Evolutionary conservation across 2,329 filamentous ascomycete genomes (phyloP).

Genomic region (Aureobasidium sp.): DNA sequence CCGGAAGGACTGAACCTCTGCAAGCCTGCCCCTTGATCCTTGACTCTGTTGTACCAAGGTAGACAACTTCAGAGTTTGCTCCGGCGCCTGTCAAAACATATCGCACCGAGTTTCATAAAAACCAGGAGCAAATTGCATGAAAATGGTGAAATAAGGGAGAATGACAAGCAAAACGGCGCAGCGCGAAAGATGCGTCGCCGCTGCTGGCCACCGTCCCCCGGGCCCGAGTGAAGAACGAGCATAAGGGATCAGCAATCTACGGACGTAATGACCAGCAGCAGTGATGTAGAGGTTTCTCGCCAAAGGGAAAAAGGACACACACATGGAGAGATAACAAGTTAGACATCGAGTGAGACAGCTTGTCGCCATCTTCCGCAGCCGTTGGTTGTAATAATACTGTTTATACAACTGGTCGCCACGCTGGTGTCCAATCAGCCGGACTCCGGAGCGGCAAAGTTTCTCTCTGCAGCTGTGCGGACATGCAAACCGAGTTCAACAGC

Average conservation of each 20-base stretch:
- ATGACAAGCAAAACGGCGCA: background rate
- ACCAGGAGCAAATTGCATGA: background rate
- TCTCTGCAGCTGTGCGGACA: background rate
- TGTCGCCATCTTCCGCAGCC: slow-evolving; percentile 7
- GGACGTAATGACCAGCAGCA: background rate
- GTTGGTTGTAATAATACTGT: slow-evolving; percentile 11
- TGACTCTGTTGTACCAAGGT: slow-evolving; percentile 5
- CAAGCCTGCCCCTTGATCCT: background rate
- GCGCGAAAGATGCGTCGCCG: background rate
- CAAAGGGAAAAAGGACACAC: background rate
- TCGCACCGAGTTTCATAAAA: background rate
- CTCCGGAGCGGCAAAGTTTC: background rate
- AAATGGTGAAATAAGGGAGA: background rate
- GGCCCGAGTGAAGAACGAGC: background rate
- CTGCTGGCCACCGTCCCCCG: background rate
- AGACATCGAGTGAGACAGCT: slow-evolving; percentile 10
- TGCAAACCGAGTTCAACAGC: background rate
- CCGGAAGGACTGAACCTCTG: background rate
- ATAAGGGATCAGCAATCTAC: background rate
- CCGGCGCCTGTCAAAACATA: slow-evolving; percentile 7
- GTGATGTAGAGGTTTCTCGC: background rate
- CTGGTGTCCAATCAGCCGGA: slow-evolving; percentile 3
- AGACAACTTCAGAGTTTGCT: background rate
- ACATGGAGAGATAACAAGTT: background rate
- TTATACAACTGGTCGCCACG: background rate